These are phyloP conservation scores for Bipolaris victoriae DNA, from an alignment of 2,329 filamentous ascomycete species.

Conservation along the genomic window DNA sequence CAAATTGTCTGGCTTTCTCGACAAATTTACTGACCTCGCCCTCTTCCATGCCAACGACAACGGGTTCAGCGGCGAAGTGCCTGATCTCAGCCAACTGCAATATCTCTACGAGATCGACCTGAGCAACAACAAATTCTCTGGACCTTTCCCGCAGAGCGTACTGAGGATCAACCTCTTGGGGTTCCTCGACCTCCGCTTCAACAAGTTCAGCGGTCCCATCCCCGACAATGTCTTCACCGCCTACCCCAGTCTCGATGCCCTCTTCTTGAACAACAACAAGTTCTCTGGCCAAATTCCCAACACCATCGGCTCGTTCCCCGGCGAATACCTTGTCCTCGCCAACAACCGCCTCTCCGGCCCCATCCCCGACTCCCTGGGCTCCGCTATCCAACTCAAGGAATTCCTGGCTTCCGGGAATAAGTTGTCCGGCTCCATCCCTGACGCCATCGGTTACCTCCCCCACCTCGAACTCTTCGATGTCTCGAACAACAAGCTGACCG, in stretches of 20 bases:
- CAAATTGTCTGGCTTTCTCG: background rate
- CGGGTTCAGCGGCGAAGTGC: background rate
- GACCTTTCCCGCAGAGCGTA: background rate
- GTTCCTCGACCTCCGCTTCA: conserved; percentile 1
- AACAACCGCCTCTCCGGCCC: background rate
- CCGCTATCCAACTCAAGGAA: background rate
- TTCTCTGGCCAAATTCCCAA: background rate
- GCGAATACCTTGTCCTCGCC: background rate
- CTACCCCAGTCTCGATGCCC: background rate
- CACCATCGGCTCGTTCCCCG: background rate
- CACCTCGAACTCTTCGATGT: background rate
- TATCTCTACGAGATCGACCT: background rate
- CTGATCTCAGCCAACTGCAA: background rate
- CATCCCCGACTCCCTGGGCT: background rate
- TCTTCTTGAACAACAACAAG: background rate
- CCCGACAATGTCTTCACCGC: background rate
- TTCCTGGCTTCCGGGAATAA: background rate
- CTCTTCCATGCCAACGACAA: background rate
- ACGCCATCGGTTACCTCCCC: background rate
- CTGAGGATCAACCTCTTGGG: background rate
- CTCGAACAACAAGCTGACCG: background rate
- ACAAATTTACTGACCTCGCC: background rate
- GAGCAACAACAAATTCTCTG: conserved; percentile 1
- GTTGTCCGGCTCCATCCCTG: background rate
- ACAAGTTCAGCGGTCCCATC: background rate